Evolutionary conservation across 2,329 filamentous ascomycete genomes (phyloP).

Genomic region (Exophiala xenobiotica): DNA sequence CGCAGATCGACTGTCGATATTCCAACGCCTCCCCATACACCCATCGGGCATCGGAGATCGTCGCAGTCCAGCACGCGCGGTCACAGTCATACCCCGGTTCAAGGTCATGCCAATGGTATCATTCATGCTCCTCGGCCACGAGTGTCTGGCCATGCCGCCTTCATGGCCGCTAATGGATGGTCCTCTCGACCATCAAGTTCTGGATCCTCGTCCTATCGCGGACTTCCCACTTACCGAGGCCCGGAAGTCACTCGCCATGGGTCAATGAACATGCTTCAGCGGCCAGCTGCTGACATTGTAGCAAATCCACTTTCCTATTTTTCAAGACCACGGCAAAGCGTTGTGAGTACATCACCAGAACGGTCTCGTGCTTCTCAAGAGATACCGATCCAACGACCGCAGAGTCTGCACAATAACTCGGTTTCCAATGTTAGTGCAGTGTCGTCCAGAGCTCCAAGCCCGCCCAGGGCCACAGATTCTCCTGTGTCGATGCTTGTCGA

Average conservation of each 20-base stretch:
- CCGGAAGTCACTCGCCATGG: constrained; percentile 31
- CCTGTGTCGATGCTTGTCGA: constrained; percentile 27
- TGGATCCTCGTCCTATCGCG: constrained; percentile 27
- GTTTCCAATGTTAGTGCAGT: constrained; percentile 15
- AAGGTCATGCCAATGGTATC: constrained; percentile 14
- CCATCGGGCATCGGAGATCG: constrained; percentile 18
- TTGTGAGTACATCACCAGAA: constrained; percentile 25
- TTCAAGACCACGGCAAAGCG: constrained; percentile 28
- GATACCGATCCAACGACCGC: constrained; percentile 5
- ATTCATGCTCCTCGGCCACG: constrained; percentile 27
- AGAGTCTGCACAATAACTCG: constrained; percentile 17
- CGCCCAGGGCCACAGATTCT: constrained; percentile 25
- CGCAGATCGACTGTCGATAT: constrained; percentile 18
- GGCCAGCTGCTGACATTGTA: constrained; percentile 27
- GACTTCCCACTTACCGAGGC: constrained; percentile 27
- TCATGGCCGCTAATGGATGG: constrained; percentile 19
- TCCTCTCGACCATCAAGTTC: constrained; percentile 28
- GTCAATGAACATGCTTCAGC: constrained; percentile 29
- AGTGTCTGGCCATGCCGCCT: constrained; percentile 23
- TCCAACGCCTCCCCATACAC: constrained; percentile 25
- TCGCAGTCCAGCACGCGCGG: constrained; percentile 24
- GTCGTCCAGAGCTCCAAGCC: constrained; percentile 22
- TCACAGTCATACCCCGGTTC: constrained; percentile 5
- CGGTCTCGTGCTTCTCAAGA: constrained; percentile 15
- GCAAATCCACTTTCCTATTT: constrained; percentile 30